phyloP scores from a whole-genome alignment of 306 rosid genomes.

The Lathyrus aphaca region DNA sequence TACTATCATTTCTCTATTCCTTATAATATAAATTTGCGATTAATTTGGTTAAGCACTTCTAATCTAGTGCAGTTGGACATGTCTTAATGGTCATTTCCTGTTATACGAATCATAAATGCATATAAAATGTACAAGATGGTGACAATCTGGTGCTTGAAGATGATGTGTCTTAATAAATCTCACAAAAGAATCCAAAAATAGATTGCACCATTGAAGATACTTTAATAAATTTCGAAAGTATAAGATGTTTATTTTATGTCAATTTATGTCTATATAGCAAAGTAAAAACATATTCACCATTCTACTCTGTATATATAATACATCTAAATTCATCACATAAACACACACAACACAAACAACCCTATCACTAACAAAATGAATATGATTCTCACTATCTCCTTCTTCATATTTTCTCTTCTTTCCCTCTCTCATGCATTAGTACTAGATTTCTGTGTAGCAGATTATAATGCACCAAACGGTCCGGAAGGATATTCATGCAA shows the following conservation, averaged over 20 bases:
- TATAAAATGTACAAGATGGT: slow-evolving; percentile 30
- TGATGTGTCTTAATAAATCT: too few species aligned
- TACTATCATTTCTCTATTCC: not conserved
- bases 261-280: too few species aligned
- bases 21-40: not conserved
- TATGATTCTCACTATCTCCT: slow-evolving; percentile 40
- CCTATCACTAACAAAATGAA: slow-evolving; percentile 27
- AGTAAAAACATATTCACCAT: slow-evolving; percentile 27
- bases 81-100: slow-evolving; percentile 31
- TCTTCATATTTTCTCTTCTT: slow-evolving; percentile 47
- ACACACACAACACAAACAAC: not conserved
- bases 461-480: too few species aligned
- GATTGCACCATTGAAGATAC: too few species aligned
- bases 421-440: slow-evolving; percentile 6
- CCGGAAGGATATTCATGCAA: too few species aligned
- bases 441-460: too few species aligned
- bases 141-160: slow-evolving; percentile 21
- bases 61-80: slow-evolving; percentile 11
- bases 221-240: too few species aligned
- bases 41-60: slow-evolving; percentile 43
- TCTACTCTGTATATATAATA: slow-evolving; percentile 29
- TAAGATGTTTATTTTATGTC: too few species aligned
- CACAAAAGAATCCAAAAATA: too few species aligned
- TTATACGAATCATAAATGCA: slow-evolving; percentile 23
- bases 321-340: slow-evolving; percentile 1